Conservation (phyloP, 2,329 filamentous ascomycete genomes). For the Pseudogymnoascus sp. region DNA sequence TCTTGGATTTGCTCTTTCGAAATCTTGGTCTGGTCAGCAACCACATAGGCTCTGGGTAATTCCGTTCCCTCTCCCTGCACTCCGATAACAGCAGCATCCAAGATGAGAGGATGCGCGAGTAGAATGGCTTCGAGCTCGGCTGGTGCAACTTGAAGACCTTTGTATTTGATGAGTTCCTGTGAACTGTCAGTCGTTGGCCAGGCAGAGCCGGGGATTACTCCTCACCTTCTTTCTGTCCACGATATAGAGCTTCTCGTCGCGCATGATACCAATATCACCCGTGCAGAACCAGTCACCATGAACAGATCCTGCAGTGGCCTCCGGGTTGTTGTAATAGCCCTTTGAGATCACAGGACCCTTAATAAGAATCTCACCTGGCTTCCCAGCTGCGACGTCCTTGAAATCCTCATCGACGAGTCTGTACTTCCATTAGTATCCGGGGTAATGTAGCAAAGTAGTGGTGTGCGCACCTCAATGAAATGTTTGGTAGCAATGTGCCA, state of each 20-base stretch:
- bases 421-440: slow-evolving; percentile 21
- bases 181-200: background rate
- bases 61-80: slow-evolving; percentile 37
- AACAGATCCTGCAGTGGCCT: slow-evolving; percentile 26
- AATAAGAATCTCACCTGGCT: slow-evolving; percentile 67
- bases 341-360: slow-evolving; percentile 66
- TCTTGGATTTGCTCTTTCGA: slow-evolving; percentile 27
- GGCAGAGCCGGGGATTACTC: no score
- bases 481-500: slow-evolving; percentile 65
- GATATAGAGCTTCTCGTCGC: slow-evolving; percentile 50
- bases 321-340: slow-evolving; percentile 64
- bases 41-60: slow-evolving; percentile 37
- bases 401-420: slow-evolving; percentile 56
- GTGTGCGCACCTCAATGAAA: slow-evolving; percentile 20
- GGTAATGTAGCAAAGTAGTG: background rate
- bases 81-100: slow-evolving; percentile 57
- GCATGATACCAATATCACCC: slow-evolving; percentile 22
- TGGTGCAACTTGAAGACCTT: slow-evolving; percentile 38
- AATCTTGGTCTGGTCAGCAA: slow-evolving; percentile 26
- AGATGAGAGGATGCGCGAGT: slow-evolving; percentile 33
- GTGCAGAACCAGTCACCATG: slow-evolving; percentile 26
- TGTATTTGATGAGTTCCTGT: slow-evolving; percentile 42
- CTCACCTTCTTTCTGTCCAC: slow-evolving; percentile 60
- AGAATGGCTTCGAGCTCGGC: slow-evolving; percentile 36
- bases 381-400: slow-evolving; percentile 43